These are phyloP conservation scores for Dalechampia spathulata DNA, from an alignment of 441 rosid species.

Conservation along the genomic window DNA sequence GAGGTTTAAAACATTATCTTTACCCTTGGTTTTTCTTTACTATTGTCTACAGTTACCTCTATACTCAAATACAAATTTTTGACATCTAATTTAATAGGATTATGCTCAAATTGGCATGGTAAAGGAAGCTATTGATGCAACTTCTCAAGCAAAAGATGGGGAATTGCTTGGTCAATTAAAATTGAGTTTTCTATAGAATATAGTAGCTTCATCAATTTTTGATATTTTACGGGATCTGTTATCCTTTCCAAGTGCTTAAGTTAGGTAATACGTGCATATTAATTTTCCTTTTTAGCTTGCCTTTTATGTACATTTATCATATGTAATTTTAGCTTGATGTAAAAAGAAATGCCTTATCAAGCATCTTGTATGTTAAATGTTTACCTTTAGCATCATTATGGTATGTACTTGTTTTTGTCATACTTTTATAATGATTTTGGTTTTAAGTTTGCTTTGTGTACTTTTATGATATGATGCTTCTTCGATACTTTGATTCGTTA, in stretches of 20 bases:
- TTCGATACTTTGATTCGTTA: no score
- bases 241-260: slow-evolving; percentile 74
- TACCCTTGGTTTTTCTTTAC: no score
- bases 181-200: slow-evolving; percentile 76
- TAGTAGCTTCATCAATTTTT: slow-evolving; percentile 77
- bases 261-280: background rate
- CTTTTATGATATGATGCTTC: no score
- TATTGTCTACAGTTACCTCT: background rate
- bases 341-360: no score
- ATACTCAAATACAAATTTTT: background rate
- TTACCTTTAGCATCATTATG: no score
- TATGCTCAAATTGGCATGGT: slow-evolving; percentile 97
- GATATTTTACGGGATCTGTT: slow-evolving; percentile 73
- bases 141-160: slow-evolving; percentile 94
- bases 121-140: slow-evolving; percentile 97
- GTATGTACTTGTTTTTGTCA: no score
- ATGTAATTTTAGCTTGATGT: no score
- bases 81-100: slow-evolving; percentile 34
- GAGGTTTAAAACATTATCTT: slow-evolving; percentile 39
- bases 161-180: slow-evolving; percentile 84
- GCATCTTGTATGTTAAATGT: no score
- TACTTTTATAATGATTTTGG: no score
- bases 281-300: no score
- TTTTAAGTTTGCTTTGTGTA: no score
- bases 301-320: no score